Base-by-base conservation (phyloP, 768 basidiomycete species). In the Coprinopsis marcescibilis region DNA sequence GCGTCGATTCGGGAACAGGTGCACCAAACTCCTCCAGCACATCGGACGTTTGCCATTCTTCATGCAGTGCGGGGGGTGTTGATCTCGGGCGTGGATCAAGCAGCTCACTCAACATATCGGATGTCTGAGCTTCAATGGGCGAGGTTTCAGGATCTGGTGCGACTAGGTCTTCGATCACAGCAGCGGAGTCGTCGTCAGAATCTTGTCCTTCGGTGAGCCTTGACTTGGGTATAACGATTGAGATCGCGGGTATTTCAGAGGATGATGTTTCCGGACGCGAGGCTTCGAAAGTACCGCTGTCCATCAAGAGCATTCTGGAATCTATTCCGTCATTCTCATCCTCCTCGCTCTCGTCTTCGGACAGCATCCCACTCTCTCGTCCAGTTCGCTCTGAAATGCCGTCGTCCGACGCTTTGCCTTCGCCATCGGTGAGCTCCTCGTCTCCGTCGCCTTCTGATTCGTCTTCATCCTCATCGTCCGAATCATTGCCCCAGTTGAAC, bases 401-500 rank as follows among this genome's bases (percentile, higher is more conserved):
- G 1, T 61, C 66, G 14, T 55, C 63, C n/a, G 64, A 69, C 19
- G 67, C 66, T 2, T 58, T 60, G 3, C 63, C 66, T 13, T 57
- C 65, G 11, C 64, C 68, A 12, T 56, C 62, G 2, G 56, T 69
- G 1, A 53, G 64, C 1, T 61, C 62, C 2, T 56, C 62, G 4
- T 55, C 60, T 0, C 50, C 64, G 1, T 57, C 62, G 1, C 56
- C 64, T 12, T 54, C 60, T 7, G 61, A 67, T 7, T 59, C 63
- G 5, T 60, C 59, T 3, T 53, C 55, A 6, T 57, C 65, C 7
- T 53, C 62, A 2, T 43, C 41, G 27, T 19, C 27, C 8, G 40
- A 42, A n/a, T 59, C 65, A 1, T 65, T 68, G 56, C 10, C 67
- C 66, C 56, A 72, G 58, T 51, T 65, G 49, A 45, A 60, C 50